Evolutionary conservation across 2,329 filamentous ascomycete species (phyloP).

Genomic region (Fusarium piperis): DNA sequence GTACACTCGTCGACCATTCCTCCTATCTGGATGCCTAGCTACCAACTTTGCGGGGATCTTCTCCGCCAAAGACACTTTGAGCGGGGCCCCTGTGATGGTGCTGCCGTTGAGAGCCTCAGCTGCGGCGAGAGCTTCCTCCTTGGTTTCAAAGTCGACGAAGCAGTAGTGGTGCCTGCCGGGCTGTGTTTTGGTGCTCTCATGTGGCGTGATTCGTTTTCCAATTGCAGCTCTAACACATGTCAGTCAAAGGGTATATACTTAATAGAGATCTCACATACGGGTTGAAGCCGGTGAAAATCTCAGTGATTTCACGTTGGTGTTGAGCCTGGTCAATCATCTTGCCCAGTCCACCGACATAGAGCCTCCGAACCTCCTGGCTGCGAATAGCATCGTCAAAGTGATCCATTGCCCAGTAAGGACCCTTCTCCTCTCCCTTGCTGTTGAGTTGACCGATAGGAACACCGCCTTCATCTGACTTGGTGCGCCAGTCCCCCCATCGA

Average conservation of each 20-base stretch:
- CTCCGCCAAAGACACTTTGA: conserved; percentile 17
- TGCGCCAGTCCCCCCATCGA: conserved; percentile 58
- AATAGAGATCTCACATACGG: conserved; percentile 1
- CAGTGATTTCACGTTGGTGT: conserved; percentile 56
- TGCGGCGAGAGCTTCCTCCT: conserved; percentile 63
- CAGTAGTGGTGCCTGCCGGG: conserved; percentile 69
- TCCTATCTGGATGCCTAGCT: conserved; percentile 1
- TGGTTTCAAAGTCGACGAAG: conserved; percentile 70
- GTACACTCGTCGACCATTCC: not conserved
- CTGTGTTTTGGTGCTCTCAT: conserved; percentile 61
- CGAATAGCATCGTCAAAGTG: conserved; percentile 46
- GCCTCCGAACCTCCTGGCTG: conserved; percentile 48
- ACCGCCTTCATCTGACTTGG: conserved; percentile 19
- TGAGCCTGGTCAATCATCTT: conserved; percentile 59
- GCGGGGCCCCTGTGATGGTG: not conserved
- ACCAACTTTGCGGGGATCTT: conserved; percentile 6
- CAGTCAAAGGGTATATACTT: not conserved
- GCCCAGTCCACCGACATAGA: conserved; percentile 63
- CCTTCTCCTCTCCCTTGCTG: not conserved
- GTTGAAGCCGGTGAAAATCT: conserved; percentile 58
- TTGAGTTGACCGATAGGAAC: not conserved
- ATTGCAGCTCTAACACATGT: conserved; percentile 40
- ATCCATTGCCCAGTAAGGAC: conserved; percentile 24
- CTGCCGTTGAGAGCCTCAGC: conserved; percentile 46
- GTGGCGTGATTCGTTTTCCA: conserved; percentile 66